Base-by-base conservation (phyloP, 805 yeast species). In the Cyberlindnera saturnus region DNA sequence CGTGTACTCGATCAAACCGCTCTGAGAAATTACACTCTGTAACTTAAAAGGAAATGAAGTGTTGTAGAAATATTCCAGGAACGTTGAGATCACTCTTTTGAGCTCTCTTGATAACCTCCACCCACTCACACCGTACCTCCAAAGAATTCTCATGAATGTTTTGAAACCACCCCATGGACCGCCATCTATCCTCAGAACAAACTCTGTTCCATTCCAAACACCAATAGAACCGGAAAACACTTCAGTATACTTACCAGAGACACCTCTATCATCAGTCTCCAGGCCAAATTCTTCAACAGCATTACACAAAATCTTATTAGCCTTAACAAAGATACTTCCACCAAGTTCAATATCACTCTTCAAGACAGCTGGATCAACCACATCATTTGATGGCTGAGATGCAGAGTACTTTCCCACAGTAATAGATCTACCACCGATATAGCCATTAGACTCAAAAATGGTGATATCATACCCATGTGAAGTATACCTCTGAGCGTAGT, bases 371-470 rank as follows among this genome's bases (percentile, higher is more conserved):
- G 11, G 5, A 10, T 52, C 45, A 28, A 60, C 59, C 40, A 56
- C 48, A 5, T 50, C 52, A 17, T 37, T 35, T 5, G 26, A 39
- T 19, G 16, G 17, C 33, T 38, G 14, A 3, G 42, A 32, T 5
- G 36, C 26, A 4, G 46, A 40, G 17, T 42, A 42, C 39, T 41
- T 39, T 2, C 50, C 50, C 8, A 70, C 57, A 0, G 72, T 66
- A 3, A 69, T 65, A 2, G 71, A 59, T 30, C 80, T 54, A 0
- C 79, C 80, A 8, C 79, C 80, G 28, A 74, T 48, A 44, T 67
- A 63, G 9, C 48, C 51, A 28, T 59, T 60, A 16, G 52, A 45
- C 34, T 74, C 80, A 51, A 62, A 74, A 1, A 74, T 53, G 0
- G 73, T 68, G 38, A 74, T 59, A 38, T 73, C 60, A 45, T 51